Conservation (phyloP, 2,329 filamentous ascomycete species). For the Pseudogymnoascus sp. region DNA sequence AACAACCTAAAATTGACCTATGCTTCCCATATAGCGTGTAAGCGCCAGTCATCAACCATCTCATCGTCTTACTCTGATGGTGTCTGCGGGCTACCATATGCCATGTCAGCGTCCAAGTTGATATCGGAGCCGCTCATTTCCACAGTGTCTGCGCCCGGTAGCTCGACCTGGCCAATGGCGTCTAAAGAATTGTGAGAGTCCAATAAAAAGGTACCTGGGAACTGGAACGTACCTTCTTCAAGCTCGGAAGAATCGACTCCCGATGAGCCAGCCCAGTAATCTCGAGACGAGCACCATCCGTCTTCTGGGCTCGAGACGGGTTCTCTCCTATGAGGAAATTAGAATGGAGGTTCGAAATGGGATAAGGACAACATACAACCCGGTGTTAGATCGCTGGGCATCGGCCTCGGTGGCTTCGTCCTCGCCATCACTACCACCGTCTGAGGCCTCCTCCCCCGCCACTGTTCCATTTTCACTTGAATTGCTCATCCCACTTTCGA, state of each 20-base stretch:
- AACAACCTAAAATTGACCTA: background rate
- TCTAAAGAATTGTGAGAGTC: background rate
- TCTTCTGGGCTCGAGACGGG: background rate
- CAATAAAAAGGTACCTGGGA: background rate
- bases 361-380: background rate
- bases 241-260: background rate
- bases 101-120: background rate
- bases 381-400: background rate
- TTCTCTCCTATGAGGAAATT: background rate
- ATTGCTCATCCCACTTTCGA: background rate
- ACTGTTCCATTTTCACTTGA: background rate
- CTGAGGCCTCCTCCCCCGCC: background rate
- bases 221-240: background rate
- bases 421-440: no score
- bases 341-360: background rate
- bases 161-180: background rate
- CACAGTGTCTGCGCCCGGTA: background rate
- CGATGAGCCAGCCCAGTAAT: constrained; percentile 1
- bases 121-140: background rate
- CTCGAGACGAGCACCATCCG: background rate
- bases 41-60: background rate
- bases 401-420: background rate
- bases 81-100: background rate
- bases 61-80: background rate
- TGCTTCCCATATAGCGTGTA: background rate